phyloP scores from a whole-genome alignment of 2,329 filamentous ascomycete species.

The Ophiostoma fasciatum region DNA sequence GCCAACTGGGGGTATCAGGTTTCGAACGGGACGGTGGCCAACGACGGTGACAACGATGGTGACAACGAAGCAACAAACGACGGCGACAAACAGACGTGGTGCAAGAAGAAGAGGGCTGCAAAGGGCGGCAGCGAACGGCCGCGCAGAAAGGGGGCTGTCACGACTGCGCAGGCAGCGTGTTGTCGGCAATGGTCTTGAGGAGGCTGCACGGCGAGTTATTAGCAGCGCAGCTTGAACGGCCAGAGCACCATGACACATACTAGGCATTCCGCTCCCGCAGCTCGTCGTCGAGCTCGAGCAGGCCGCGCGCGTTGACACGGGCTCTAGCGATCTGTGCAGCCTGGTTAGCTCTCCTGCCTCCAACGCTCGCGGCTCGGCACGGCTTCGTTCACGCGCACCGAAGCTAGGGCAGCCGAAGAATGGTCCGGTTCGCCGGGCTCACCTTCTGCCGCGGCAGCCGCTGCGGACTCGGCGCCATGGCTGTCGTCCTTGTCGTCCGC shows the following conservation, averaged over 20 bases:
- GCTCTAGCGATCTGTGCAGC: conserved; percentile 18
- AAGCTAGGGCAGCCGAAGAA: conserved; percentile 50
- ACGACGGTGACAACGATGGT: too few species aligned
- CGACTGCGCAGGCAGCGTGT: conserved; percentile 3
- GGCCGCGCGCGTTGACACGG: conserved; percentile 14
- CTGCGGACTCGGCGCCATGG: conserved; percentile 14
- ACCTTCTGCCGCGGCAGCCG: conserved; percentile 33
- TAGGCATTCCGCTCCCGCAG: conserved; percentile 16
- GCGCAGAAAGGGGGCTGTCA: background rate
- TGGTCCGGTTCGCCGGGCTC: conserved; percentile 43
- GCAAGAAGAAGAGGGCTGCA: background rate
- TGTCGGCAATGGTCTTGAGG: conserved; percentile 6
- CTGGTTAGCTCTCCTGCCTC: background rate
- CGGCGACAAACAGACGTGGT: background rate
- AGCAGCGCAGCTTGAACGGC: too few species aligned
- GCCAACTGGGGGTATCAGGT: too few species aligned
- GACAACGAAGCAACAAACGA: too few species aligned
- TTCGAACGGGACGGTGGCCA: too few species aligned
- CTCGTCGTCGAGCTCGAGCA: conserved; percentile 17
- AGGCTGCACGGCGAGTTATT: background rate
- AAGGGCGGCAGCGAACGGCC: too few species aligned
- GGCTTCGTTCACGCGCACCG: conserved; percentile 39
- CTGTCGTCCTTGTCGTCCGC: conserved; percentile 9
- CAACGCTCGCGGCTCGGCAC: conserved; percentile 1
- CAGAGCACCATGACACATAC: conserved; percentile 9